Conservation (phyloP, 2,329 filamentous ascomycete species). For the Colletotrichum tropicale region DNA sequence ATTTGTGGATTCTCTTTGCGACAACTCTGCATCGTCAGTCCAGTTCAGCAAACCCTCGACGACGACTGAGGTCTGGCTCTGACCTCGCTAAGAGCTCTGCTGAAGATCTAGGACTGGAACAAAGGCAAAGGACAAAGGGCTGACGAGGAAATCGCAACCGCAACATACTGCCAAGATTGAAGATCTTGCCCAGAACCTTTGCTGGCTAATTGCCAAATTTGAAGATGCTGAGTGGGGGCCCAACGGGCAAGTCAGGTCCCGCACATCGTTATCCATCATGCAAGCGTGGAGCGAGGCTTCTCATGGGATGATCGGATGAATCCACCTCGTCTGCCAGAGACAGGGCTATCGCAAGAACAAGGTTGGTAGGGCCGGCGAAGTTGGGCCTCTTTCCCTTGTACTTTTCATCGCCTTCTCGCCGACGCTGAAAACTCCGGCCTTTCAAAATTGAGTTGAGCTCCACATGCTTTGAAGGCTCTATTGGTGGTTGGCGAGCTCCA, state of each 20-base stretch:
- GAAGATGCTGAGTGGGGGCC: not conserved
- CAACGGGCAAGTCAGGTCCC: slow-evolving; percentile 15
- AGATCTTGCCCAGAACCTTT: slow-evolving; percentile 4
- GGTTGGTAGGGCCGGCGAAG: slow-evolving; percentile 3
- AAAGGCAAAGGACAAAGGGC: not conserved
- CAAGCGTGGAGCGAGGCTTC: slow-evolving; percentile 6
- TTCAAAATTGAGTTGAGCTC: not conserved
- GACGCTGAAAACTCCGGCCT: not conserved
- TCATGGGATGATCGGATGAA: slow-evolving; percentile 10
- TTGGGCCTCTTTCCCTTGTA: not conserved
- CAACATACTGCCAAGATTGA: not conserved
- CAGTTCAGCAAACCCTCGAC: not conserved
- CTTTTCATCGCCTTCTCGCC: not conserved
- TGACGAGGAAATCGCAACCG: not conserved
- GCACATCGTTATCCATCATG: slow-evolving; percentile 12
- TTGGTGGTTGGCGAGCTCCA: slow-evolving; percentile 5
- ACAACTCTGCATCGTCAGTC: not conserved
- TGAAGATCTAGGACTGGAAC: not conserved
- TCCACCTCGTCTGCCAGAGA: not conserved
- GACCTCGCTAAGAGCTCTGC: not conserved
- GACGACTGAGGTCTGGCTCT: not conserved
- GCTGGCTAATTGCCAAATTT: slow-evolving; percentile 1
- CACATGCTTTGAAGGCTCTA: not conserved
- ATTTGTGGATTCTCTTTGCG: slow-evolving; percentile 4
- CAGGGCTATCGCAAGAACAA: not conserved